These are phyloP conservation scores for Juglanconis juglandina DNA, from an alignment of 2,329 filamentous ascomycete species.

Conservation along the genomic window DNA sequence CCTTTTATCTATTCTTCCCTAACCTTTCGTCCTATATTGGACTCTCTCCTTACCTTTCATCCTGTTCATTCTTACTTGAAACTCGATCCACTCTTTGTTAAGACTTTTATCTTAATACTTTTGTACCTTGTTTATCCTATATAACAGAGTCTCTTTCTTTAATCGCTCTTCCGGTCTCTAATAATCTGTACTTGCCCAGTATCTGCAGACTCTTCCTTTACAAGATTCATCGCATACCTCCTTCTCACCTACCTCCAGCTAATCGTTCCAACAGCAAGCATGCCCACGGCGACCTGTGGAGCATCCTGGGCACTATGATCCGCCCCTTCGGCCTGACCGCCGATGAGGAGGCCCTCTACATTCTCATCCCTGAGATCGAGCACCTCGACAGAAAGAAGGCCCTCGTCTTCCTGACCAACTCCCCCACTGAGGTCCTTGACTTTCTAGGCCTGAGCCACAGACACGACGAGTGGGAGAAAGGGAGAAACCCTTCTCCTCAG, in stretches of 20 bases:
- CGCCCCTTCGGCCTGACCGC: conserved; percentile 63
- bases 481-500: conserved; percentile 55
- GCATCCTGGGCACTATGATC: conserved; percentile 60
- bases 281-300: conserved; percentile 70
- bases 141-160: neutral
- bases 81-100: neutral
- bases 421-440: conserved; percentile 52
- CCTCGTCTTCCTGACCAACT: conserved; percentile 56
- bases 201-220: neutral
- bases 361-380: conserved; percentile 69
- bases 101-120: no score
- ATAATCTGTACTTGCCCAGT: neutral
- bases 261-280: conserved; percentile 38
- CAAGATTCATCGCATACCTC: neutral
- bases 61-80: neutral
- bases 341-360: conserved; percentile 59
- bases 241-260: neutral
- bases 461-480: conserved; percentile 42
- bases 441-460: conserved; percentile 60
- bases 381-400: conserved; percentile 50
- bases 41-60: neutral
- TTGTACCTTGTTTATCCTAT: neutral
- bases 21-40: neutral
- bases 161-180: neutral
- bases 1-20: neutral